Base-by-base conservation (phyloP, 257 asterid genomes). In the Primulina eburnea region DNA sequence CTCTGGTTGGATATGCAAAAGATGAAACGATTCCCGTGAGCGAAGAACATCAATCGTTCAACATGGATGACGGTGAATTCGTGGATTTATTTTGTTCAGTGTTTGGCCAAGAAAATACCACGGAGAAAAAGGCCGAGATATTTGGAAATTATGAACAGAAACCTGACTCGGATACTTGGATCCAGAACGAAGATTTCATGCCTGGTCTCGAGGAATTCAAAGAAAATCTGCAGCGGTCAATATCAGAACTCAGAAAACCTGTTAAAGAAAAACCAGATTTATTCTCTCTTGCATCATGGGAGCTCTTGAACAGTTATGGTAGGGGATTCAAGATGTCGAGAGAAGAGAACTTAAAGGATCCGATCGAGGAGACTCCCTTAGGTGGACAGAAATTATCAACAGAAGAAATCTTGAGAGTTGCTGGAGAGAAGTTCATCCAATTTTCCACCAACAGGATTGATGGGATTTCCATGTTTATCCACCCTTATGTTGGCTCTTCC, bases 351-450 rank as follows among this genome's bases (percentile, higher is more conserved):
- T 24, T 7, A 61, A 52, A 26, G 58, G 29, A 74, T 21, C 47
- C 8, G 29, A 47, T 7, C 14, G 33, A 50, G 38, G 73, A 62
- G 21, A 59, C 16, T 8, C 55, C 37, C n/a, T 10, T n/a, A 7
- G 33, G 9, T 14, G 68, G 61, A 55, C 67, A 55, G 32, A 78
- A 71, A 52, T 24, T 87, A n/a, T 77, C 89, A 26, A 63, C 78
- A 33, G 83, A 75, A 16, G 90, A 89, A 26, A 82, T 79, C 58
- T 28, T 89, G 61, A 85, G 79, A 79, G 29, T 79, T 52, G 92
- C 87, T 3, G 93, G 89, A 53, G 89, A 85, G 69, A 82, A 81
- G 58, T 89, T 77, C 85, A 77, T 86, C 58, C 88, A 82, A 8
- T 85, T 80, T 69, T 83, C 85, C 66, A 75, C 89, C 67, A 81